Base-by-base conservation (phyloP, 768 basidiomycete genomes). In the Kwoniella heveanensis region DNA sequence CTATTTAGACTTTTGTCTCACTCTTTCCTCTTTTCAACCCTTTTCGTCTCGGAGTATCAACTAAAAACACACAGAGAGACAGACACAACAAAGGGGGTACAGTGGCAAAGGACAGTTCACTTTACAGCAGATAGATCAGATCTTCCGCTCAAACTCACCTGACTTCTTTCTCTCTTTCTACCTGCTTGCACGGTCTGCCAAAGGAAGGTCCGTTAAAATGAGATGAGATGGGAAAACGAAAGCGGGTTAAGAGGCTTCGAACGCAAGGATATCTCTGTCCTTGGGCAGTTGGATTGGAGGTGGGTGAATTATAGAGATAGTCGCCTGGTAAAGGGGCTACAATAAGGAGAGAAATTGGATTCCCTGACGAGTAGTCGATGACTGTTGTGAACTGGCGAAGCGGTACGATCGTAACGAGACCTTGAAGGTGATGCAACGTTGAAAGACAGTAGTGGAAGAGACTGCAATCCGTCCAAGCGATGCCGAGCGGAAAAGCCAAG, bases 401-500 rank as follows among this genome's bases (percentile, higher is more conserved):
- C 39, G 39, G 39, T 32, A 32, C 32, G 13, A 32, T 32, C 13
- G 32, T n/a, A n/a, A n/a, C n/a, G n/a, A n/a, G n/a, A n/a, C n/a
- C n/a, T n/a, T n/a, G n/a, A n/a, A n/a, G n/a, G n/a, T n/a, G n/a
- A n/a, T n/a, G n/a, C n/a, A n/a, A n/a, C 39, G 39, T 44, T 17
- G 15, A 44, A 10, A 44, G 32, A 32, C 32, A 6, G 32, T 32
- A 32, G 13, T 32, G 39, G 4, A 19, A 9, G 9, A 17, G 17
- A 17, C 15, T 44, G 39, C 10, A 44, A 44, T 10, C 8, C 39
- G 39, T 10, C 19, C 10, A 44, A 17, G 39, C 15, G 39, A 44
- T 44, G 39, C 39, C 39, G 39, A 44, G 39, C 39, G 39, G 39
- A 44, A n/a, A n/a, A 44, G 39, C 39, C 39, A 44, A 44, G 39